Evolutionary conservation across 192 early-diverging fungal genomes (phyloP).

Genomic region (Linnemannia zychae): DNA sequence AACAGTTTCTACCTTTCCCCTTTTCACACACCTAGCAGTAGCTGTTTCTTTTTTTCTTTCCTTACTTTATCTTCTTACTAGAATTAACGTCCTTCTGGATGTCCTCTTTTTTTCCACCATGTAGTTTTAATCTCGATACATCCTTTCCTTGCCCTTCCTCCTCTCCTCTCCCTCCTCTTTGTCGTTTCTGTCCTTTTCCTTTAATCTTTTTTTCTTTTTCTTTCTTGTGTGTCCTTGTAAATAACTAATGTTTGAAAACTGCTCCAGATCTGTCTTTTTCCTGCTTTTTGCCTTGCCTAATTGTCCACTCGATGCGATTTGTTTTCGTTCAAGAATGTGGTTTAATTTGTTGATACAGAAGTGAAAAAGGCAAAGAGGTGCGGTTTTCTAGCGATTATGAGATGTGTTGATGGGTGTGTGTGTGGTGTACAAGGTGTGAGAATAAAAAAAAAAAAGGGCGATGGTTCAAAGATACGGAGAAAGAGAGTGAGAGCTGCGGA

Average conservation of each 20-base stretch:
- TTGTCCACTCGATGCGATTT: neutral
- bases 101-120: neutral
- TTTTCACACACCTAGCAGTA: neutral
- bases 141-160: neutral
- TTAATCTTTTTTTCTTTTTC: neutral
- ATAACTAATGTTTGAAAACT: neutral
- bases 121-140: neutral
- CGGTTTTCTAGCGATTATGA: neutral
- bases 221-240: neutral
- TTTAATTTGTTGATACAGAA: slow-evolving; percentile 4
- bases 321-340: neutral
- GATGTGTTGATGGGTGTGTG: neutral
- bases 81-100: neutral
- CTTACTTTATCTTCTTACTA: neutral
- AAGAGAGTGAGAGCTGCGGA: neutral
- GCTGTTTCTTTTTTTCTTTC: neutral
- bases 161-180: neutral
- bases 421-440: neutral
- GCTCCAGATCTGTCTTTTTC: neutral
- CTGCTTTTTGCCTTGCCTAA: neutral
- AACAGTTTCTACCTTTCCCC: neutral
- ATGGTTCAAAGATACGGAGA: neutral
- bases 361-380: neutral
- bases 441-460: neutral
- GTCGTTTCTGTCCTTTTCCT: neutral